These are phyloP conservation scores for Candida anglica DNA, from an alignment of 805 yeast genomes.

Conservation along the genomic window DNA sequence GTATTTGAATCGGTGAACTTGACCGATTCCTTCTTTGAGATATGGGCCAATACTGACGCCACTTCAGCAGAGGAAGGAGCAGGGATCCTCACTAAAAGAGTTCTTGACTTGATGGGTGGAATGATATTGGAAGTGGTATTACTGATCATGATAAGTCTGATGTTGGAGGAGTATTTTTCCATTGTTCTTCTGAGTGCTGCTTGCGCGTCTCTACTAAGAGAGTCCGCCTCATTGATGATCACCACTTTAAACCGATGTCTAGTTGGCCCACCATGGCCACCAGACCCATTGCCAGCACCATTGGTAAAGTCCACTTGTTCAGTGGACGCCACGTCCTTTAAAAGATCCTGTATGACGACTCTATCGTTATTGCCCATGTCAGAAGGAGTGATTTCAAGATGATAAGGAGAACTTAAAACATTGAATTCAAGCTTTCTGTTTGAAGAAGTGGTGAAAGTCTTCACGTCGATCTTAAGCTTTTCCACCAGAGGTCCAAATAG, in stretches of 20 bases:
- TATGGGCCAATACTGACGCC: constrained; percentile 46
- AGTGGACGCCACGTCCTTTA: constrained; percentile 92
- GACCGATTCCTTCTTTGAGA: constrained; percentile 56
- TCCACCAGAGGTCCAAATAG: constrained; percentile 82
- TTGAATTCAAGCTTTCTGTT: constrained; percentile 84
- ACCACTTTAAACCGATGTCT: constrained; percentile 68
- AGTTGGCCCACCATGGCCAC: too few species aligned
- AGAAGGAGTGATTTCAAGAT: constrained; percentile 91
- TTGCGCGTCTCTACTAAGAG: constrained; percentile 87
- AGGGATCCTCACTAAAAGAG: constrained; percentile 80
- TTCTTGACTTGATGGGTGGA: constrained; percentile 91
- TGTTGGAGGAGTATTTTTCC: constrained; percentile 89
- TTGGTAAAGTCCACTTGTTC: constrained; percentile 83
- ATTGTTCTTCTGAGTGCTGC: constrained; percentile 93
- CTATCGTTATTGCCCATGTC: constrained; percentile 97
- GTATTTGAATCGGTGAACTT: constrained; percentile 36
- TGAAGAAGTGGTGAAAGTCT: constrained; percentile 71
- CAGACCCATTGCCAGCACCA: constrained; percentile 4
- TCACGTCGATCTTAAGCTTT: constrained; percentile 79
- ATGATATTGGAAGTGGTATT: constrained; percentile 90
- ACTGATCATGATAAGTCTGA: constrained; percentile 79
- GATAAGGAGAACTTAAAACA: constrained; percentile 87
- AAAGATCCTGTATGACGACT: constrained; percentile 87
- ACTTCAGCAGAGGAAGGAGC: constrained; percentile 69
- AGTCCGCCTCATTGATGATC: constrained; percentile 87